Evolutionary conservation across 768 basidiomycete genomes (phyloP), one percentile per base, ranked within the genome.

Genomic region (Favolaschia claudopus): DNA sequence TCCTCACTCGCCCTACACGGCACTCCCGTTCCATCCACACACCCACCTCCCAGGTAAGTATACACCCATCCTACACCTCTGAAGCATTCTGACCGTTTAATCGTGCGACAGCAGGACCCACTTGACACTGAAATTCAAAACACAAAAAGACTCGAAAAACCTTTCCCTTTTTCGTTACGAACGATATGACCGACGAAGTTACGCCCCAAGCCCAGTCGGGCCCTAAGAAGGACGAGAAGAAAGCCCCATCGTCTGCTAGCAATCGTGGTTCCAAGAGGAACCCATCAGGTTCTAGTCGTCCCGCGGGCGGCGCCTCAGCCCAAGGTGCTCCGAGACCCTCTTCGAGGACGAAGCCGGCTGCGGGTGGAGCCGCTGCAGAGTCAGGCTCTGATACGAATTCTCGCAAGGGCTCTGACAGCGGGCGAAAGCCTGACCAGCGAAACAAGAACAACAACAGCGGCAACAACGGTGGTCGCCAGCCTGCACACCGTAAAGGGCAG

Each of bases 1-100:
- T 72, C 73, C 87, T 81, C 91, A 92, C 90, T 87, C 80, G 91
- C 91, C 91, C 91, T 79, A 82, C 91, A 90, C 89, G 91, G 91
- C 90, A 92, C 87, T 90, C 85, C 85, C 87, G 75, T 82, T 77
- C 81, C 82, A 76, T 72, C 66, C 65, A 70, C 66, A 74, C 71
- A 45, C 73, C 77, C 77, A 81, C 78, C 77, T 76, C 67, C 66
- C 74, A 80, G 79, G 85, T 86, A 38, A 39, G 72, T 72, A 43
- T 39, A 24, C 34, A 19, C 38, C 5, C 28, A 9, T 8, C 22
- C 28, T 29, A 9, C 29, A 19, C 45, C 42, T 39, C 38, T 34
- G 46, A 43, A n/a, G n/a, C n/a, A n/a, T n/a, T n/a, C 67, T 69
- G 44, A 69, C 57, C 19, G 28, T 40, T 34, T 43, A 37, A 5